A percentile compares a stretch with the other conserved stretches of the same genome.
Conservation (phyloP, 2,329 filamentous ascomycete genomes). For the Fusarium sp. region DNA sequence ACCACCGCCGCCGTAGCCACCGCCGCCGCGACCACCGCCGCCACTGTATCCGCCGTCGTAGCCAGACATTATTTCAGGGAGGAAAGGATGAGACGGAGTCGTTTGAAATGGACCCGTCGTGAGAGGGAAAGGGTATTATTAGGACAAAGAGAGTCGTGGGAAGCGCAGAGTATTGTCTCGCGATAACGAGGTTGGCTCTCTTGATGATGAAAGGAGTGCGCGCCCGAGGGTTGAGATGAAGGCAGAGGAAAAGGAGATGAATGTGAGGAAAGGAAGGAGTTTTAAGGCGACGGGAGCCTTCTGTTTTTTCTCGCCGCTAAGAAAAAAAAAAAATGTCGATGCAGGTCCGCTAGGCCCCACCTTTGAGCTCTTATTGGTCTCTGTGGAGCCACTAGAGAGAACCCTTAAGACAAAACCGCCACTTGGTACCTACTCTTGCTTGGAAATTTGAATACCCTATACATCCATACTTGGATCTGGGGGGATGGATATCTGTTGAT, state of each 20-base stretch:
- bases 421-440: constrained; percentile 23
- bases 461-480: background rate
- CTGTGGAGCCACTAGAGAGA: background rate
- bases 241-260: constrained; percentile 38
- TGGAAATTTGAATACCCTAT: constrained; percentile 9
- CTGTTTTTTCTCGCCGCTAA: constrained; percentile 47
- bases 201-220: constrained; percentile 47
- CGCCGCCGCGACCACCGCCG: constrained; percentile 48
- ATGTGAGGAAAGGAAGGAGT: constrained; percentile 43
- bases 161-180: constrained; percentile 36
- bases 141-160: constrained; percentile 37
- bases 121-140: constrained; percentile 21
- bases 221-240: constrained; percentile 45
- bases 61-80: constrained; percentile 57
- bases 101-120: constrained; percentile 25
- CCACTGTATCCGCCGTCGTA: constrained; percentile 48
- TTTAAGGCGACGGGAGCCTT: constrained; percentile 35
- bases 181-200: constrained; percentile 37
- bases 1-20: constrained; percentile 50
- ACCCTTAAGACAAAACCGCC: constrained; percentile 25
- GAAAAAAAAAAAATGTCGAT: constrained; percentile 36
- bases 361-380: background rate
- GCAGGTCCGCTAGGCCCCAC: constrained; percentile 34
- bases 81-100: constrained; percentile 29
- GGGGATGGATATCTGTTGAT: too few relatives aligned